Conservation (phyloP, 163 green algal genomes). For the Scenedesmus sp. region DNA sequence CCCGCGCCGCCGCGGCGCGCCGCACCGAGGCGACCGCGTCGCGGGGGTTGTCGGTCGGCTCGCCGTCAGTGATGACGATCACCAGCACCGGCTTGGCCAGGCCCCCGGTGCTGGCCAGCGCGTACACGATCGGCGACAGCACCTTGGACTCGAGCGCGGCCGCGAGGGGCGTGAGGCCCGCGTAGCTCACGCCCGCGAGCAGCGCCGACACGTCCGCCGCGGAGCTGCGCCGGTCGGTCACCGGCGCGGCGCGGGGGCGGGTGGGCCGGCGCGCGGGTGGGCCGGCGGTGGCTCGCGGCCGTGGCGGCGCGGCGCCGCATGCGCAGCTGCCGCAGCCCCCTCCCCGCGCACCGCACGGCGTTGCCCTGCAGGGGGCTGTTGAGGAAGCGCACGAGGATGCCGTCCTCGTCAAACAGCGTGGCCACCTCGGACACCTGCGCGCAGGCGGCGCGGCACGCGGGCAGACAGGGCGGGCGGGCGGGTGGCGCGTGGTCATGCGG, state of each 20-base stretch:
- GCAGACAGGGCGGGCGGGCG: not conserved
- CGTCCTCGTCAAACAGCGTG: constrained; percentile 60
- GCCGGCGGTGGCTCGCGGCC: no score
- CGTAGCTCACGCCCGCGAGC: constrained; percentile 32
- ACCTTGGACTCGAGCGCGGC: constrained; percentile 48
- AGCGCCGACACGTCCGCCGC: constrained; percentile 14
- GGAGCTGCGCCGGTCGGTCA: constrained; percentile 25
- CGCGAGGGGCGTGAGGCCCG: constrained; percentile 47
- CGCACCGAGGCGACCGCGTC: constrained; percentile 43
- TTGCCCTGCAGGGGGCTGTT: constrained; percentile 54
- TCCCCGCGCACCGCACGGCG: constrained; percentile 40
- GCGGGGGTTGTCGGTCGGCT: constrained; percentile 52
- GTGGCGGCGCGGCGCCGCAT: no score
- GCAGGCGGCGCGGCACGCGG: no score
- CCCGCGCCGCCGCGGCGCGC: not conserved
- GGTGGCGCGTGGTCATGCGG: no score
- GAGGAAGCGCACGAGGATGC: constrained; percentile 58
- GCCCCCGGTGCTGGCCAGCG: not conserved
- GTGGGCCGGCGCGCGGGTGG: no score
- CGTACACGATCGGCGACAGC: constrained; percentile 51
- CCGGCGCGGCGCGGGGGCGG: not conserved
- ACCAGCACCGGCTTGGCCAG: constrained; percentile 51
- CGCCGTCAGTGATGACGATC: constrained; percentile 58
- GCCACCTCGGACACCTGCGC: constrained; percentile 45
- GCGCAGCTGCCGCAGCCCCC: no score